Evolutionary conservation across 2,329 filamentous ascomycete species (phyloP), one percentile per base, ranked within the genome.

Genomic region (Stemphylium vesicarium): DNA sequence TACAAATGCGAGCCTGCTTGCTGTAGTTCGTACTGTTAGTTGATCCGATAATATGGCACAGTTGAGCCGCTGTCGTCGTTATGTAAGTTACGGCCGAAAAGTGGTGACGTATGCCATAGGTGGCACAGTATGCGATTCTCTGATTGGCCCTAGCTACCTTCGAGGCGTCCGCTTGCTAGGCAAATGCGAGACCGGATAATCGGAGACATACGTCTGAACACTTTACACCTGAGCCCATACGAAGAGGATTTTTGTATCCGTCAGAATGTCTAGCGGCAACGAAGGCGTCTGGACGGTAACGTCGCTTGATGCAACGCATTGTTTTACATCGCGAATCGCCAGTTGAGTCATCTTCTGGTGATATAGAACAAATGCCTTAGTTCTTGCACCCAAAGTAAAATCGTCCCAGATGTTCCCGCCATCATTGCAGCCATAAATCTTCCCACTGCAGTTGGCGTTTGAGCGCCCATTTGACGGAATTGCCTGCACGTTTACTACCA

Each of bases 21-120:
- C n/a, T 9, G 32, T 35, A 13, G 5, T 50, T 16, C 20, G 18
- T 12, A 24, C 12, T 6, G n/a, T 37, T 24, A 12, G 31, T 42
- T 5, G n/a, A n/a, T 12, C 5, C 15, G 10, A 43, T 4, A 4
- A 11, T 9, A 35, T 31, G 11, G 10, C 22, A 20, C 20, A 29
- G 33, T 36, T 40, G 36, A 20, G 9, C 47, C 22, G 29, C 18
- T 38, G 22, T 11, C 5, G 24, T 40, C 29, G 36, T 33, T 36
- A 26, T 33, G 29, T 45, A 37, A 24, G 26, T 46, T 46, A 46
- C 41, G 37, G 35, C 31, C 41, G 47, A 44, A 35, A 41, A 24
- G 37, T 18, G 16, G 52, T 51, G 52, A 55, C 52, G 52, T 51
- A 55, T 32, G 22, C 11, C 16, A 41, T 37, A 15, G 7, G 52